Base-by-base conservation (phyloP, 2,329 filamentous ascomycete genomes). In the Aureobasidium namibiae region DNA sequence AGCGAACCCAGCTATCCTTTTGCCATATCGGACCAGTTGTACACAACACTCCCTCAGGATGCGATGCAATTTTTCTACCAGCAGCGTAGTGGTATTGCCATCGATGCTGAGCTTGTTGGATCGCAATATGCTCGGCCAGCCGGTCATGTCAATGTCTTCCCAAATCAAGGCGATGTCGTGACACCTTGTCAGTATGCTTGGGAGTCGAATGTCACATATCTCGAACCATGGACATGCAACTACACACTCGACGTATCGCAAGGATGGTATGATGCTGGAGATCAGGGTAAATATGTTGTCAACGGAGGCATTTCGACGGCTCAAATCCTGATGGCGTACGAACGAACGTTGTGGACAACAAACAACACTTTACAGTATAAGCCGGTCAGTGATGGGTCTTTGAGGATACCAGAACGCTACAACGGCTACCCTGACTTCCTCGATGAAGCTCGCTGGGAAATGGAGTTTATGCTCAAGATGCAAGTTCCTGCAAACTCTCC, bases 201-300 rank as follows among this genome's bases (percentile, higher is more conserved):
- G 60, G 60, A 61, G 16, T 60, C 60, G 10, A 53, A 45, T 11
- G 48, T 61, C 8, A 54, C 60, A 8, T 61, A 61, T 14, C 45
- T 52, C 18, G 60, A 61, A 34, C 60, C 60, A 14, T 61, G 60
- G 60, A 61, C 60, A 8, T 61, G 60, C 39, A 61, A 61, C 56
- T 61, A 61, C 31, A 61, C 60, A 14, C 38, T 61, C 10, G 56
- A 61, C 34, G 60, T 56, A 13, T 46, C 46, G 8, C 59, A 61
- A 52, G 59, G 59, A 21, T 58, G 53, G 59, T 61, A 61, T n/a
- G 60, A 61, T 48, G 60, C 60, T n/a, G 56, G 60, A 26, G 60
- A 61, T 38, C 56, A 60, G 23, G 60, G 60, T 24, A 61, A 61
- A 24, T 61, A 61, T 21, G 60, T 61, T 23, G 60, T 61, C 31